phyloP scores from a whole-genome alignment of 108 stramenopile species.

The Skeletonema costatum region DNA sequence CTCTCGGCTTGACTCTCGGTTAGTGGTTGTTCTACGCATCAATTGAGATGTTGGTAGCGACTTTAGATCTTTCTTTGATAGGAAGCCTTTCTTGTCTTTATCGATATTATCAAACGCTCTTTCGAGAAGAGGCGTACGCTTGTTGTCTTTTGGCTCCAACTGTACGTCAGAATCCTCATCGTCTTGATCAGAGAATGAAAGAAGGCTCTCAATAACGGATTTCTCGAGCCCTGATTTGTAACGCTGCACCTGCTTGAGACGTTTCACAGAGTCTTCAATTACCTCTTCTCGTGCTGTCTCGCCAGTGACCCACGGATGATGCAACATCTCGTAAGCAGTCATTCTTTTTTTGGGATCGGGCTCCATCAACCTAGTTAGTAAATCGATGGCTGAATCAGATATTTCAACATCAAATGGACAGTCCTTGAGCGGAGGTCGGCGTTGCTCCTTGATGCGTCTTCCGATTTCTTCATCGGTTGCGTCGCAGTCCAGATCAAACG shows the following conservation, averaged over 20 bases:
- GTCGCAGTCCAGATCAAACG: constrained; percentile 59
- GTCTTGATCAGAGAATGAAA: constrained; percentile 39
- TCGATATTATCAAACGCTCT: constrained; percentile 80
- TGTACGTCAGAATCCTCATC: constrained; percentile 26
- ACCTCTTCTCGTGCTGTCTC: constrained; percentile 79
- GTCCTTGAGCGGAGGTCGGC: constrained; percentile 31
- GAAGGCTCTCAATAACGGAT: constrained; percentile 44
- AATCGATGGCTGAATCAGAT: constrained; percentile 63
- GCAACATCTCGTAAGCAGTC: constrained; percentile 65
- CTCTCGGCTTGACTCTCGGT: neutral
- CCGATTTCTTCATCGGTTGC: constrained; percentile 49
- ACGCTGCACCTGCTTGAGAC: constrained; percentile 54
- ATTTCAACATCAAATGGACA: constrained; percentile 33
- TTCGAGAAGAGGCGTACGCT: constrained; percentile 67
- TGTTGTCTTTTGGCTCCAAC: constrained; percentile 16
- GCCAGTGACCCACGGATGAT: constrained; percentile 73
- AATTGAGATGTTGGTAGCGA: constrained; percentile 26
- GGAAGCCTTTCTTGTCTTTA: constrained; percentile 73
- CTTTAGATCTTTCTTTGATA: constrained; percentile 48
- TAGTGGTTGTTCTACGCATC: constrained; percentile 24
- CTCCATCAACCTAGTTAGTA: constrained; percentile 55
- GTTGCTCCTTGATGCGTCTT: constrained; percentile 44
- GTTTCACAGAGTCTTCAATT: constrained; percentile 75
- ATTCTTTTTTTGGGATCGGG: constrained; percentile 56
- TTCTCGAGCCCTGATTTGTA: constrained; percentile 55